Evolutionary conservation across 495 filamentous ascomycete species (phyloP).

Genomic region (Chaetomium fimeti): DNA sequence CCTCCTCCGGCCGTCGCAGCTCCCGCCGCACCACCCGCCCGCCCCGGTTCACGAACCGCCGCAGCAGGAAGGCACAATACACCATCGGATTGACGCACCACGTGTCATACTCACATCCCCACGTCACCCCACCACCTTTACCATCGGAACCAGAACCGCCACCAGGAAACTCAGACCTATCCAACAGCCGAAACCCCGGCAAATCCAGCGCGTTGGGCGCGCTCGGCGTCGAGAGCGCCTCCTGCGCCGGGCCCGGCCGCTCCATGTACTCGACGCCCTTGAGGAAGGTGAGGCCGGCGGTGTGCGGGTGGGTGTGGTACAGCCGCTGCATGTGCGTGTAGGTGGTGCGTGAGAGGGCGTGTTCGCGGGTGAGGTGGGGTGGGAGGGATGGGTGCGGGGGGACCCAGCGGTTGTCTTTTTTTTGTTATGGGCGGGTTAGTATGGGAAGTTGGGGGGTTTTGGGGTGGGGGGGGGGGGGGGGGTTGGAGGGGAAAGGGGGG

Average conservation of each 20-base stretch:
- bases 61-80: slow-evolving; percentile 57
- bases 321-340: slow-evolving; percentile 51
- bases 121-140: slow-evolving; percentile 45
- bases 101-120: slow-evolving; percentile 58
- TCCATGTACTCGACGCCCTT: slow-evolving; percentile 52
- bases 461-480: neutral
- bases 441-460: too few species aligned
- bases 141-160: too few species aligned
- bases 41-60: slow-evolving; percentile 52
- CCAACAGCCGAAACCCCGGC: slow-evolving; percentile 45
- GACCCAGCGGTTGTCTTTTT: slow-evolving; percentile 28
- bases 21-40: slow-evolving; percentile 46
- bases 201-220: slow-evolving; percentile 43
- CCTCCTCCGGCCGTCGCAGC: slow-evolving; percentile 49
- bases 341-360: slow-evolving; percentile 51
- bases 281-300: slow-evolving; percentile 54
- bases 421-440: neutral
- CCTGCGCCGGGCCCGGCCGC: slow-evolving; percentile 40
- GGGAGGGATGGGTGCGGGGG: slow-evolving; percentile 21
- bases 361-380: slow-evolving; percentile 40
- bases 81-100: slow-evolving; percentile 63
- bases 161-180: slow-evolving; percentile 42
- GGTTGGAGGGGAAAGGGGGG: neutral
- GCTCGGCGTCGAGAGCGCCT: slow-evolving; percentile 32
- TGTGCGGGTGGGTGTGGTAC: slow-evolving; percentile 35